Conservation (phyloP, 441 rosid species). For the Kokia cookei region DNA sequence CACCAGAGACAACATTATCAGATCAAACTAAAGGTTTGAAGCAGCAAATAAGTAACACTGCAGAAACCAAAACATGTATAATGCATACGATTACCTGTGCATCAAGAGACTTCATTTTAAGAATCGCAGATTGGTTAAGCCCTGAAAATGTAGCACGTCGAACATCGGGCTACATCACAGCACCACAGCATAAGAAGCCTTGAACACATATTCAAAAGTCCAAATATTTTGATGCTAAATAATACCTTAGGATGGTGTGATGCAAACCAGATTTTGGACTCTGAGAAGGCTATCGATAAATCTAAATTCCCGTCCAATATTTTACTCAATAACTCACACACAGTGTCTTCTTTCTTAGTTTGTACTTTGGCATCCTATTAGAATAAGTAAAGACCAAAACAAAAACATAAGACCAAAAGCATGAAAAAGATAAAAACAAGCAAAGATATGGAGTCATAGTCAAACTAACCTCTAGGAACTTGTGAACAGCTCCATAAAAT, state of each 20-base stretch:
- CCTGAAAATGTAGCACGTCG: conserved; percentile 73
- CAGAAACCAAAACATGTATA: neutral
- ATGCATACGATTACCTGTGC: conserved; percentile 47
- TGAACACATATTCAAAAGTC: conserved; percentile 4
- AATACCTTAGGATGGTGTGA: conserved; percentile 90
- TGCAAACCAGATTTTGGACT: conserved; percentile 84
- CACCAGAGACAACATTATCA: neutral
- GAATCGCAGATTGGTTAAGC: conserved; percentile 41
- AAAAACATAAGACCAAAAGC: conserved; percentile 5
- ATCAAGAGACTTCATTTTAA: conserved; percentile 41
- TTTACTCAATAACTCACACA: conserved; percentile 49
- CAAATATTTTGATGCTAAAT: conserved; percentile 2
- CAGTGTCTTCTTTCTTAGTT: conserved; percentile 46
- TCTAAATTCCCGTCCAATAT: conserved; percentile 62
- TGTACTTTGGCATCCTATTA: conserved; percentile 48
- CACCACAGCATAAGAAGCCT: conserved; percentile 16
- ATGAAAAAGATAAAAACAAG: conserved; percentile 1
- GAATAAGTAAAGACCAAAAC: conserved; percentile 4
- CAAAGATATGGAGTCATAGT: conserved; percentile 2
- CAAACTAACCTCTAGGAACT: conserved; percentile 63
- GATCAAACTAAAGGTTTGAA: neutral
- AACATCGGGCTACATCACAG: conserved; percentile 58
- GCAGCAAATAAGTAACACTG: neutral
- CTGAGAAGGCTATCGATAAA: conserved; percentile 38
- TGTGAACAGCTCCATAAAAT: conserved; percentile 47